Evolutionary conservation across 371 early-diverging fungal species (phyloP).

Genomic region (Quaeritorhiza haematococci): DNA sequence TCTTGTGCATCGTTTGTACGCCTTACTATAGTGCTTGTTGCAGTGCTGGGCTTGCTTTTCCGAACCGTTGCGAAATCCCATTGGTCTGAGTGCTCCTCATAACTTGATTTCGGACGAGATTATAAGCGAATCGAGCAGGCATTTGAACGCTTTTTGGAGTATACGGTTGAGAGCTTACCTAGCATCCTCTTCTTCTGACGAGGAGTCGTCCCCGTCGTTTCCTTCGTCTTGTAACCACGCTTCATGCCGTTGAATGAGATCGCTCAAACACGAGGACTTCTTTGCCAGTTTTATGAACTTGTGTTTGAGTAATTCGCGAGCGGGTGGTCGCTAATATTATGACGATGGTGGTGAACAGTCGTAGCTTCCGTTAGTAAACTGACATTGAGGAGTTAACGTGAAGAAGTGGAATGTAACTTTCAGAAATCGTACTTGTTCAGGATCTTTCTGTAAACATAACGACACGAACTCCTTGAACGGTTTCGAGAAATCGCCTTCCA

Average conservation of each 20-base stretch:
- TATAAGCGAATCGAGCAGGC: no score
- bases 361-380: background rate
- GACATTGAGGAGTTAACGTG: background rate
- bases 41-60: no score
- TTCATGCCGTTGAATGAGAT: conserved; percentile 78
- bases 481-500: conserved; percentile 72
- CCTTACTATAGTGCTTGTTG: no score
- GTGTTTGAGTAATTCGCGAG: conserved; percentile 87
- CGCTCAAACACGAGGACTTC: conserved; percentile 50
- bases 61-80: no score
- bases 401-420: background rate
- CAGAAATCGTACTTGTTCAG: conserved; percentile 2
- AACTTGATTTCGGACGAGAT: no score
- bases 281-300: conserved; percentile 67
- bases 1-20: no score
- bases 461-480: conserved; percentile 87
- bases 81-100: no score
- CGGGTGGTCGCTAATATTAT: conserved; percentile 68
- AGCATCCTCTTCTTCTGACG: no score
- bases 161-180: no score
- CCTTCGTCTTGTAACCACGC: conserved; percentile 57
- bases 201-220: no score
- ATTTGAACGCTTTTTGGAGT: no score
- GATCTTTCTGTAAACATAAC: conserved; percentile 57
- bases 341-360: background rate